Conservation (phyloP, 352 stramenopile species). For the Pythium brassicae region DNA sequence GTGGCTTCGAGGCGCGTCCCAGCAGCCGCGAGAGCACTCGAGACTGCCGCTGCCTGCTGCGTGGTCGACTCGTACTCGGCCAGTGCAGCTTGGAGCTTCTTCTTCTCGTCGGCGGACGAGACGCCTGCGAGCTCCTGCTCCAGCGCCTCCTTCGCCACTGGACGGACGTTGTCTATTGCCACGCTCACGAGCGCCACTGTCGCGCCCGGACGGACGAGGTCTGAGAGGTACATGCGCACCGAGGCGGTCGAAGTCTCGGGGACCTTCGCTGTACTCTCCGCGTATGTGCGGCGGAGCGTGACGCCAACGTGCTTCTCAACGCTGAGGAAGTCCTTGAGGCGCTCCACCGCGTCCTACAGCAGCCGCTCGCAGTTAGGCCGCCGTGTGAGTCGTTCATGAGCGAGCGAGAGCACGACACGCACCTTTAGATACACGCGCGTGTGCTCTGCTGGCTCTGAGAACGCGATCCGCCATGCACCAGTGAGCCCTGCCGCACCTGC, state of each 20-base stretch:
- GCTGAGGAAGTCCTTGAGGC: conserved; percentile 39
- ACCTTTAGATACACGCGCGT: conserved; percentile 49
- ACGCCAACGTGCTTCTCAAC: conserved; percentile 40
- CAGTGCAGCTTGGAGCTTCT: conserved; percentile 54
- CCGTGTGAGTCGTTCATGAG: background rate
- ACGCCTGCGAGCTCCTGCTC: conserved; percentile 57
- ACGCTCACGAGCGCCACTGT: conserved; percentile 11
- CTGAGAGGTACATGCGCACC: conserved; percentile 31
- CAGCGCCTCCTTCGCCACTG: conserved; percentile 34
- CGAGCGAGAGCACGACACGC: background rate
- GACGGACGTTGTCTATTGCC: conserved; percentile 19
- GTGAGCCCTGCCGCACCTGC: conserved; percentile 10
- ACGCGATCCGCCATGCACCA: conserved; percentile 45
- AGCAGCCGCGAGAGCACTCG: conserved; percentile 15
- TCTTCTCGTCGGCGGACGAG: conserved; percentile 68
- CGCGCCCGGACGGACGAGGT: conserved; percentile 29
- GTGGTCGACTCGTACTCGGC: conserved; percentile 51
- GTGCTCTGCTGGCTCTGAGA: conserved; percentile 19
- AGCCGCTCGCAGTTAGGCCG: background rate
- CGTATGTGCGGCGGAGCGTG: conserved; percentile 26
- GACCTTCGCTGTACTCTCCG: conserved; percentile 22
- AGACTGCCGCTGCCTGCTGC: conserved; percentile 23
- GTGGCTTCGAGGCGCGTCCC: conserved; percentile 26
- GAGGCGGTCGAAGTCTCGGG: conserved; percentile 28
- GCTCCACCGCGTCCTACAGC: conserved; percentile 24